Evolutionary conservation across 257 asterid species (phyloP), one percentile per base, ranked within the genome.

Genomic region (Plantago elongata): DNA sequence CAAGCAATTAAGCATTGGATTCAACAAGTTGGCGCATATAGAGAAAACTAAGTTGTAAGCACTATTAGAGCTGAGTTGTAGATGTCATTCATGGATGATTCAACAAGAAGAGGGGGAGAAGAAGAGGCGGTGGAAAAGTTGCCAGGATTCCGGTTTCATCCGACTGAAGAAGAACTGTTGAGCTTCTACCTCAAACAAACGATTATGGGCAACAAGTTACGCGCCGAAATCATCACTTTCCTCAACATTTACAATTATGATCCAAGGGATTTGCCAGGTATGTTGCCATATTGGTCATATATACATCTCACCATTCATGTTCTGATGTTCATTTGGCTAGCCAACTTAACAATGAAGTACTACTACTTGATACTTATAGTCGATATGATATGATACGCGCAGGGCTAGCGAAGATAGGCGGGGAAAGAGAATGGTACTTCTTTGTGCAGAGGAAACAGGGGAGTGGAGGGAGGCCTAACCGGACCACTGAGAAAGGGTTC

Each of bases 71-170:
- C 4, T 34, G 40, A 34, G 4, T 34, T 34, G 8, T 34, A 34
- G 7, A 0, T 34, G 7, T 34, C 4, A 5, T 34, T 1, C 40
- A 78, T 78, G 84, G 78, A 73, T 16, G 75, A 72, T 62, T 65
- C 75, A 22, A 45, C 48, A 51, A 54, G 6, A 18, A 13, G 16
- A 1, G 81, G 74, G 64, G 9, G 16, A 1, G 82, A 74, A 66
- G 9, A 61, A 13, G 45, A 72, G 51, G 67, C 84, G 64, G 82
- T 74, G 68, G 9, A 61, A 11, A 40, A 72, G 51, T 69, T 87
- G 64, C 95, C 95, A 0, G 95, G 95, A 34, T 87, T 87, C 73
- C 74, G 95, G 51, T 87, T 87, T 63, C 95, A 87, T 57, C 95
- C 95, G 0, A 87, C 88, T 1, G 95, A 82, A 61, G 90, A 87